phyloP scores from a whole-genome alignment of 2,329 filamentous ascomycete species.

The Talaromyces piceae region DNA sequence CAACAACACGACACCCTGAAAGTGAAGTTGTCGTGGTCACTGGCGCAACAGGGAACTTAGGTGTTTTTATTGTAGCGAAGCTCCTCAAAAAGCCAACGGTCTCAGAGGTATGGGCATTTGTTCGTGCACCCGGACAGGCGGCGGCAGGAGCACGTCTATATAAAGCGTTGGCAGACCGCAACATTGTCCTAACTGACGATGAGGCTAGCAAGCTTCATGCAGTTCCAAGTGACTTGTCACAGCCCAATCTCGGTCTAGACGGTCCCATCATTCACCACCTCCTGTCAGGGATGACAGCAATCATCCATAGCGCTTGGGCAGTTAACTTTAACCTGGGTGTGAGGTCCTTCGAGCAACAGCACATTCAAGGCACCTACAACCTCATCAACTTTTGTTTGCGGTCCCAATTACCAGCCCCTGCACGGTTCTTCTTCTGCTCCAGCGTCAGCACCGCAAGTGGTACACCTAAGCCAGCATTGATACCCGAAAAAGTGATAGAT shows the following conservation, averaged over 20 bases:
- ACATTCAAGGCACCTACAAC: constrained; percentile 44
- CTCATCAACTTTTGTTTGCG: constrained; percentile 31
- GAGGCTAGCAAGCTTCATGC: constrained; percentile 37
- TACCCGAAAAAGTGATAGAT: constrained; percentile 31
- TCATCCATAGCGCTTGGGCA: constrained; percentile 59
- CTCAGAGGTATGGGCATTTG: constrained; percentile 48
- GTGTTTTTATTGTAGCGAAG: constrained; percentile 49
- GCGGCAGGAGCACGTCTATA: constrained; percentile 40
- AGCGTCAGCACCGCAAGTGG: constrained; percentile 41
- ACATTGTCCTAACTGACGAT: constrained; percentile 19
- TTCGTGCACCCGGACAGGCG: constrained; percentile 41
- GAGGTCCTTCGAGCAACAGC: constrained; percentile 44
- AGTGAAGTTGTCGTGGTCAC: constrained; percentile 45
- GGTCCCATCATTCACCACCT: constrained; percentile 35
- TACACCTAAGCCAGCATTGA: constrained; percentile 18
- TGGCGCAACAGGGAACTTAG: constrained; percentile 59
- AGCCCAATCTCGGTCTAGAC: constrained; percentile 43
- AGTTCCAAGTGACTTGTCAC: constrained; percentile 42
- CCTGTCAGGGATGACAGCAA: constrained; percentile 37
- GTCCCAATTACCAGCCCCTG: constrained; percentile 20
- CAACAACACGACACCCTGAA: constrained; percentile 11
- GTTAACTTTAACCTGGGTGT: constrained; percentile 57
- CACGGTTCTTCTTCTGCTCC: constrained; percentile 45
- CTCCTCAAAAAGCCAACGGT: constrained; percentile 31
- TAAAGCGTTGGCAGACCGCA: constrained; percentile 36